Evolutionary conservation across 2,329 filamentous ascomycete species (phyloP).

Genomic region (Nakataea oryzae): DNA sequence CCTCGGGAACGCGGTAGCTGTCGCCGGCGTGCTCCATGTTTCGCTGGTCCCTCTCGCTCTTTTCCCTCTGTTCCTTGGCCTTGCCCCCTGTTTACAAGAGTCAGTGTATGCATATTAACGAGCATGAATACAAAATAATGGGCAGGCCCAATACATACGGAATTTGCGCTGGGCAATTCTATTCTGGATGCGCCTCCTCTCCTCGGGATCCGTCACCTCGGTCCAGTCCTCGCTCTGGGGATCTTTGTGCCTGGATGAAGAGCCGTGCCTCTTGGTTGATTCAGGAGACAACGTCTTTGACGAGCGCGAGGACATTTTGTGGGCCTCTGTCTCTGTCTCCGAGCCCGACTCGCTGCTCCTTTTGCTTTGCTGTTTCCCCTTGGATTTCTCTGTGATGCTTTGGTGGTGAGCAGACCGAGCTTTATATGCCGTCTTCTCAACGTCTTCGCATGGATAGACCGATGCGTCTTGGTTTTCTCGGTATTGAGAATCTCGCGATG

Average conservation of each 20-base stretch:
- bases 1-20: slow-evolving; percentile 51
- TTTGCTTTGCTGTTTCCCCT: neutral
- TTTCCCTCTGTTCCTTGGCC: slow-evolving; percentile 56
- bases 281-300: slow-evolving; percentile 18
- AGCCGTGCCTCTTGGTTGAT: slow-evolving; percentile 22
- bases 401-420: neutral
- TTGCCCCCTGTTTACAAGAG: slow-evolving; percentile 55
- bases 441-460: neutral
- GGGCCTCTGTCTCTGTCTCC: neutral
- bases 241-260: slow-evolving; percentile 30
- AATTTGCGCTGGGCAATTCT: slow-evolving; percentile 68
- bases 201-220: slow-evolving; percentile 57
- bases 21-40: slow-evolving; percentile 55
- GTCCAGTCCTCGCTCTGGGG: slow-evolving; percentile 58
- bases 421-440: neutral
- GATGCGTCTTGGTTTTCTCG: neutral
- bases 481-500: neutral
- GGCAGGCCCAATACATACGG: slow-evolving; percentile 36
- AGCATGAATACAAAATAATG: neutral
- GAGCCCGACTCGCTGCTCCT: neutral
- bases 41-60: slow-evolving; percentile 48
- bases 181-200: slow-evolving; percentile 67
- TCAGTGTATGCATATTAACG: neutral
- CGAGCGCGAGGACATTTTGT: slow-evolving; percentile 21
- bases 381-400: neutral